Evolutionary conservation across 2,329 filamentous ascomycete genomes (phyloP), one percentile per base, ranked within the genome.

Genomic region (Lecanicillium sp.): DNA sequence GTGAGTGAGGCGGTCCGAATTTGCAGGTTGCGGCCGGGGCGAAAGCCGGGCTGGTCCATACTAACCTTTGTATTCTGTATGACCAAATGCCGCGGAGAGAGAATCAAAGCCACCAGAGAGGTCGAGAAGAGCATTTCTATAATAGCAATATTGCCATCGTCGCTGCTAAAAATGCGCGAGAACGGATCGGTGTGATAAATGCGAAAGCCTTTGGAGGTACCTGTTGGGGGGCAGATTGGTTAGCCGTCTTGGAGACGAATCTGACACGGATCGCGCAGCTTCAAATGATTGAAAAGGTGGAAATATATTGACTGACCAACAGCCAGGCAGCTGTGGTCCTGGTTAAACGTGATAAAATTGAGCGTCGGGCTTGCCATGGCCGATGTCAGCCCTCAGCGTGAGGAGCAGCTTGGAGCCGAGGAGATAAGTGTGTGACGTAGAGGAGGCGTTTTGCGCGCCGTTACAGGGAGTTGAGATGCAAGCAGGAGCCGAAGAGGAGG

Each of bases 91-190:
- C 92, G 77, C 5, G 92, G 92, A 15, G 92, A 95, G 30, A 95
- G 71, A 46, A 95, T 89, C 39, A 96, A 73, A 38, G 92, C 92
- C 41, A 98, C 90, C 27, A 98, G 77, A 3, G 92, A 96, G 22
- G 92, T 96, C 22, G 90, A 95, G 64, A 98, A 98, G 48, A 98
- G 79, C 89, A 96, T 96, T 68, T 98, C 92, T 53, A 96, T 83
- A 48, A 95, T 88, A 33, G 88, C 85, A 39, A 98, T 90, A 60
- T 96, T 94, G 43, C 86, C 87, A 57, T 96, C 88, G 58, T 90
- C 85, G 55, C 86, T 92, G 58, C 89, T 90, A 62, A 92, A 95
- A 56, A 89, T 88, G 63, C 94, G 92, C 51, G 83, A 83, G 60
- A 96, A 98, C 0, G 92, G 90, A 50, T 96, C 92, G 48, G 90